Base-by-base conservation (phyloP, 495 filamentous ascomycete genomes). In the Chaetomium cochliodes region DNA sequence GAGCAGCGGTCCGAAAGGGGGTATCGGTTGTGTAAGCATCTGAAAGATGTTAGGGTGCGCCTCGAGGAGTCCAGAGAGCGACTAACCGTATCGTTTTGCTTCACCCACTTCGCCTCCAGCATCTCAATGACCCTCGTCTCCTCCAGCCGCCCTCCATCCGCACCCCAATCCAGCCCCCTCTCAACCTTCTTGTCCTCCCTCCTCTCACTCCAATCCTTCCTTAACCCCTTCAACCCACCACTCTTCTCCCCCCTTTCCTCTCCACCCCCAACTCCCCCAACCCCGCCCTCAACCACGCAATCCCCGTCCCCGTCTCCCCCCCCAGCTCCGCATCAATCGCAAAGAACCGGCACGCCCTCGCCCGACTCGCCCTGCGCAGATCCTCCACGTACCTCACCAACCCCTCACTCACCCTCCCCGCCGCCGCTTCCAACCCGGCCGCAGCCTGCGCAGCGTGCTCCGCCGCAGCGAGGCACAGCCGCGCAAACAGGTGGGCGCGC, bases 51-150 rank as follows among this genome's bases (percentile, higher is more conserved):
- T 58, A 57, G 49, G 39, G 5, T 25, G 54, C 22, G 28, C 41
- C 8, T 22, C 41, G 28, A n/a, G 33, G 53, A 26, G 23, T 0
- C 28, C 22, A 9, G 16, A 52, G 15, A 15, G 22, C 23, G 52
- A 83, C 88, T 78, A 73, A 96, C 91, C 16, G 90, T 96, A 77
- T 97, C 92, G 74, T 98, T 98, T 78, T 90, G 86, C 77, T 92
- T 92, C 37, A 82, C 84, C 94, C 94, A 98, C 73, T 96, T 97
- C 54, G 80, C 81, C 72, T 96, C 88, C 60, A 98, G 74, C 87
- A 90, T 91, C 67, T 93, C 88, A 65, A 96, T 81, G 1, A 97
- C 90, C 54, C 90, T 80, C n/a, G 82, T 84, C 76, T 98, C 94
- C 71, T 97, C 94, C 22, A 89, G 73, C 65, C 82, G 85, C 0